Base-by-base conservation (phyloP, 2,329 filamentous ascomycete genomes). In the Phoma sp. region DNA sequence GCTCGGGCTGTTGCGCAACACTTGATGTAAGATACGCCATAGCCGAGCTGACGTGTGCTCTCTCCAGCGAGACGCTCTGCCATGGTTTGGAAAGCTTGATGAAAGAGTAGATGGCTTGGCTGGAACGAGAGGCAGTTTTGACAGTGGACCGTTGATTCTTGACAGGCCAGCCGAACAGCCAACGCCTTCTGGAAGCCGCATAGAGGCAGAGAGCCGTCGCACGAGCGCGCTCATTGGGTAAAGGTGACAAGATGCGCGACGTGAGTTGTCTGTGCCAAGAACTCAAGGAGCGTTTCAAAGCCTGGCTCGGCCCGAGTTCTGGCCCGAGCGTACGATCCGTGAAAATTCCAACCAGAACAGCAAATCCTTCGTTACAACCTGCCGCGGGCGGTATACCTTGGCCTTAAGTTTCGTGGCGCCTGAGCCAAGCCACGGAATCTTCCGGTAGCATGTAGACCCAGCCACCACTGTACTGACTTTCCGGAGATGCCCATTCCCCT, bases 51-150 rank as follows among this genome's bases (percentile, higher is more conserved):
- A 37, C 46, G 41, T 37, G 44, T 47, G 44, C 32, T 15, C 32
- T 38, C 35, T 21, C 24, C 32, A 27, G 45, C 49, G 39, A 49
- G 35, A 57, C 41, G 17, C 38, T 38, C 31, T 40, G 25, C 46
- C 40, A 37, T 35, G n/a, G 25, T n/a, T 13, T 27, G 29, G 15
- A 49, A 50, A 39, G 33, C 31, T 40, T 44, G 32, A 51, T 46
- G 24, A 15, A 37, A 33, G 41, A 32, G 43, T 43, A 32, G n/a
- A 37, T 19, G 27, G 31, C 60, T 62, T 62, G 60, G 60, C 60
- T 62, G 60, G 60, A 62, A 62, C 60, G 27, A 39, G 47, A 45
- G 12, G 43, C 36, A 25, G 57, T 56, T 49, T 55, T 51, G 47
- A 50, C 43, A 44, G 58, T 55, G 55, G 60, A 51, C 35, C 45